Conservation (phyloP, 2,329 filamentous ascomycete species). For the Xylaria sp. region DNA sequence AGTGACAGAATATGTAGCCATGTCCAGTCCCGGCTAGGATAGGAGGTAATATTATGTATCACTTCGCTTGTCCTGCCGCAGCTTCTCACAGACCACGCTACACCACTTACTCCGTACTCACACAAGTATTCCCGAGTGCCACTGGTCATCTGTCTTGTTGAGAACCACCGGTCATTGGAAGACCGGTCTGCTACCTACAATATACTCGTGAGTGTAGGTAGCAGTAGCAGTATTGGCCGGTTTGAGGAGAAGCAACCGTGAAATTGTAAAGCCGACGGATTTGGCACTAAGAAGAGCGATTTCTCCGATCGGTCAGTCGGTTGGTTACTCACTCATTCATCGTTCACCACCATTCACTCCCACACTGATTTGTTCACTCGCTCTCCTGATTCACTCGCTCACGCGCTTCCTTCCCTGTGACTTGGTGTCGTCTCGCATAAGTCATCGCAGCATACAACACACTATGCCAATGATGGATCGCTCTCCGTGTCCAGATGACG, state of each 20-base stretch:
- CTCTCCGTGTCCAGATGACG: conserved; percentile 13
- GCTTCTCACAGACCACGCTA: not conserved
- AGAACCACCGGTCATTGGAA: not conserved
- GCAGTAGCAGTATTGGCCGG: not conserved
- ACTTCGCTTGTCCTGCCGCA: conserved; percentile 1
- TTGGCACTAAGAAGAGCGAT: not conserved
- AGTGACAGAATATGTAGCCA: not conserved
- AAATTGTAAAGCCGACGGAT: not conserved
- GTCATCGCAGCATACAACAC: conserved; percentile 1
- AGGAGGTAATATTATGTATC: not conserved
- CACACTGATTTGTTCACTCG: not conserved
- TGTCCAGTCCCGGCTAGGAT: not conserved
- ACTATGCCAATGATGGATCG: conserved; percentile 6
- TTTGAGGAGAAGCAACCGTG: not conserved
- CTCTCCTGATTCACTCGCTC: not conserved
- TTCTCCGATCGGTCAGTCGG: not conserved
- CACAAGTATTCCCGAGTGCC: not conserved
- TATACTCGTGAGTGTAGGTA: no score
- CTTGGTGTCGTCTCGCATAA: not conserved
- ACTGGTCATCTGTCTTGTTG: not conserved
- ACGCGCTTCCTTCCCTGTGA: not conserved
- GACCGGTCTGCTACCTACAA: no score
- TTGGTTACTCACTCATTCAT: not conserved
- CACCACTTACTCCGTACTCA: not conserved
- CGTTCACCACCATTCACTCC: not conserved